A percentile compares a stretch with the other conserved stretches of the same genome.
Evolutionary conservation across 2,329 filamentous ascomycete species (phyloP).

Genomic region (Domatiomyces catenatus): DNA sequence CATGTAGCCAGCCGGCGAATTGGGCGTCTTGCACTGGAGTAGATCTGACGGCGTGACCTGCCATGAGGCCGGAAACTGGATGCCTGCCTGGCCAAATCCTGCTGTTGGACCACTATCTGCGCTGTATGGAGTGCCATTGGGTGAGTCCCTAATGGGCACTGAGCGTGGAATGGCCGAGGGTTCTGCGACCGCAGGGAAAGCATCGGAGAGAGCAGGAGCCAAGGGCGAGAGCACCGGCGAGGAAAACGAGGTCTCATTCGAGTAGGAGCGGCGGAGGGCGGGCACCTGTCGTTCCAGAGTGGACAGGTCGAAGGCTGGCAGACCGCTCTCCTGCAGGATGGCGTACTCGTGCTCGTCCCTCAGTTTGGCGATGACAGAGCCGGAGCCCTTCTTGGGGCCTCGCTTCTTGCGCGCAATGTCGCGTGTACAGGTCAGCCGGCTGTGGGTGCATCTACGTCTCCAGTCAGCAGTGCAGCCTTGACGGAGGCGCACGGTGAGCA

Average conservation of each 20-base stretch:
- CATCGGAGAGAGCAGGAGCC: constrained; percentile 10
- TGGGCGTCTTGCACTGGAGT: constrained; percentile 13
- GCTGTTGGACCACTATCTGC: constrained; percentile 7
- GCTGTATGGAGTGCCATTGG: constrained; percentile 10
- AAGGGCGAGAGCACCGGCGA: constrained; percentile 13
- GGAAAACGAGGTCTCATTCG: constrained; percentile 10
- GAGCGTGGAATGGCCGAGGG: constrained; percentile 10
- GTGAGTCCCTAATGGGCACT: constrained; percentile 8
- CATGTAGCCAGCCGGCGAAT: constrained; percentile 14
- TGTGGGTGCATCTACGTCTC: constrained; percentile 2
- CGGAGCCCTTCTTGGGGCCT: constrained; percentile 18
- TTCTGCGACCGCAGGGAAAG: constrained; percentile 7
- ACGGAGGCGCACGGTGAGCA: neutral
- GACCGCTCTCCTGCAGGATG: constrained; percentile 8
- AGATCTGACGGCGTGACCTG: constrained; percentile 14
- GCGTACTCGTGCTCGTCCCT: constrained; percentile 13
- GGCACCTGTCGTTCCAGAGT: constrained; percentile 14
- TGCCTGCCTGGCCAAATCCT: constrained; percentile 14
- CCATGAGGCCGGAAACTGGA: constrained; percentile 15
- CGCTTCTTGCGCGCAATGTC: constrained; percentile 17
- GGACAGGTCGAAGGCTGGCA: constrained; percentile 15
- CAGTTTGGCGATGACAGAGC: constrained; percentile 17
- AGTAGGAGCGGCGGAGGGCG: constrained; percentile 7
- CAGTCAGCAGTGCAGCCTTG: neutral
- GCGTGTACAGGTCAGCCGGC: constrained; percentile 13